Percentiles rank a stretch among this genome's conserved stretches.
phyloP scores from a whole-genome alignment of 2,329 filamentous ascomycete species.

The Penicillium rolfsii region DNA sequence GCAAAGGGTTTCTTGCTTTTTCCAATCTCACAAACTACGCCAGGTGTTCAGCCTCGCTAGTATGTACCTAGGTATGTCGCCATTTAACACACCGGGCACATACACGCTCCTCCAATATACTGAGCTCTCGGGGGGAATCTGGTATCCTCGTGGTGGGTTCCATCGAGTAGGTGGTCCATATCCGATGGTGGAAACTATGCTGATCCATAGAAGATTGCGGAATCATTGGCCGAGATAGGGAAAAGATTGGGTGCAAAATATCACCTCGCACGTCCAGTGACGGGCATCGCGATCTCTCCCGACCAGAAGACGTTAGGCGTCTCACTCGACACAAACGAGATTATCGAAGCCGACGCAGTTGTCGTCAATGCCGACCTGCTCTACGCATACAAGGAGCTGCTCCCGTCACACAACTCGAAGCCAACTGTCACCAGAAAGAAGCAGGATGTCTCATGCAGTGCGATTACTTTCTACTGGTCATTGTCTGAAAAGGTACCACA shows the following conservation, averaged over 20 bases:
- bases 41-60: constrained; percentile 11
- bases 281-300: neutral
- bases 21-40: constrained; percentile 8
- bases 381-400: constrained; percentile 10
- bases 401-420: constrained; percentile 1
- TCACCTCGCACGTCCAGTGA: neutral
- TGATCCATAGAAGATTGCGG: neutral
- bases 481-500: constrained; percentile 3
- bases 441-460: constrained; percentile 7
- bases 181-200: neutral
- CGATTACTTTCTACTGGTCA: constrained; percentile 14
- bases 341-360: constrained; percentile 9
- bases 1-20: constrained; percentile 9
- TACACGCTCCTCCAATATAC: constrained; percentile 14
- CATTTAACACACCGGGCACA: constrained; percentile 9
- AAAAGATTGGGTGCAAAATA: neutral
- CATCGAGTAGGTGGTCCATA: constrained; percentile 5
- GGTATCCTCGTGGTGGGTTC: constrained; percentile 14
- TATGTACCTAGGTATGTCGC: constrained; percentile 17
- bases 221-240: neutral
- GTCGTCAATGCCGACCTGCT: constrained; percentile 12
- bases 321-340: neutral
- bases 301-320: neutral
- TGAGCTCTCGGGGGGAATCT: constrained; percentile 6
- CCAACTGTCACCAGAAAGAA: neutral